Base-by-base conservation (phyloP, 2,329 filamentous ascomycete species). In the Calonectria montana region DNA sequence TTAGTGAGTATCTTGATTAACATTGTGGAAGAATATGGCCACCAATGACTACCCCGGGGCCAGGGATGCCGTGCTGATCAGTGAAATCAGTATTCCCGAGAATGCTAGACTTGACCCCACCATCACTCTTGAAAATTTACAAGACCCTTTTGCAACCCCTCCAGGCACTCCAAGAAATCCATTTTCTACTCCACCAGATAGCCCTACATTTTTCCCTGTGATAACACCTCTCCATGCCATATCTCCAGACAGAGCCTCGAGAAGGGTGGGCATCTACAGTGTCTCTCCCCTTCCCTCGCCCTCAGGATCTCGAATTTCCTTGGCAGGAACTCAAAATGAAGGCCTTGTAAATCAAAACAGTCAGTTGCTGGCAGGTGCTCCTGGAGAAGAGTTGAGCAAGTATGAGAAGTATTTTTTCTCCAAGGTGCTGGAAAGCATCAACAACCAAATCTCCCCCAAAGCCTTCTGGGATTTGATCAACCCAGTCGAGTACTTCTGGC, bases 391-490 rank as follows among this genome's bases (percentile, higher is more conserved):
- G 31, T 50, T 21, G 13, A 31, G 31, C 13, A 50, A 39, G 16
- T 29, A 39, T 21, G 29, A 53, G 12, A 29, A 37, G 2, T 48
- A 27, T 7, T 23, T 25, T 12, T 53, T 31, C 45, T 53, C 45
- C 27, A n/a, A 45, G 27, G 5, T 18, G 23, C 21, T 62, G 23
- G 25, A 23, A 47, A 45, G 39, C 35, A 18, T 71, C n/a, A 61
- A 48, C 55, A 50, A 57, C 7, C 69, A 50, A 27, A 59, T 71
- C 48, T 71, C 69, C 15, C 45, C 61, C 23, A 67, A 43, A 21
- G 48, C 65, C 15, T 53, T 68, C 23, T 71, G 69, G 69, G 65
- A 68, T 13, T 59, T 71, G 57, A 47, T 68, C 27, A 71, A 68
- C 48, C 69, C 69, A 1, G 39, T 64, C 12, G 69, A 71, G 12